A percentile compares a stretch with the other conserved stretches of the same genome.
These are phyloP conservation scores for Eucalyptus camaldulensis DNA, from an alignment of 345 rosid species.

Conservation along the genomic window DNA sequence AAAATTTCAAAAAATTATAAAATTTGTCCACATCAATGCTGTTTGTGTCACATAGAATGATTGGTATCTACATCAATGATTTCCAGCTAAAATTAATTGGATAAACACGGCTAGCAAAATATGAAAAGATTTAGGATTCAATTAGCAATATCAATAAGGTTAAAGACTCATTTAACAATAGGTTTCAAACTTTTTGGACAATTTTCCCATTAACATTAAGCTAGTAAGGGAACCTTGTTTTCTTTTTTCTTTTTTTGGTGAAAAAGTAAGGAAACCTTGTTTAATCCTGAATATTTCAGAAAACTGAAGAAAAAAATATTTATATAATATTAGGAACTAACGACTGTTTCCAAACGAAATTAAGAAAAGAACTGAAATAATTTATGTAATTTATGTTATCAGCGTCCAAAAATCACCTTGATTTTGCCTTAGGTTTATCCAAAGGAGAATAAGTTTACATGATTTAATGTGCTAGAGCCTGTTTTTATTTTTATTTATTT, in stretches of 20 bases:
- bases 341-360: too few relatives aligned
- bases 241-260: not conserved
- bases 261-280: not conserved
- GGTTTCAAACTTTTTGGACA: too few relatives aligned
- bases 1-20: too few relatives aligned
- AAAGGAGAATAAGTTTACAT: not conserved
- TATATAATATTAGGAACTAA: too few relatives aligned
- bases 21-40: rapidly evolving
- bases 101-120: too few relatives aligned
- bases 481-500: not conserved
- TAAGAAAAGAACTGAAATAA: not conserved
- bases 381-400: not conserved
- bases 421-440: not conserved
- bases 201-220: too few relatives aligned
- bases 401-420: not conserved
- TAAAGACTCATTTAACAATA: too few relatives aligned
- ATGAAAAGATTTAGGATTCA: too few relatives aligned
- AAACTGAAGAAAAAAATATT: not conserved
- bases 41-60: too few relatives aligned
- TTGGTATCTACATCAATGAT: too few relatives aligned
- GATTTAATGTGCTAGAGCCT: not conserved
- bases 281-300: not conserved
- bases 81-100: rapidly evolving
- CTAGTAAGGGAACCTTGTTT: not conserved
- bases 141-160: too few relatives aligned